phyloP scores from a whole-genome alignment of 2,329 filamentous ascomycete species.

The Aspergillus tubingensis region DNA sequence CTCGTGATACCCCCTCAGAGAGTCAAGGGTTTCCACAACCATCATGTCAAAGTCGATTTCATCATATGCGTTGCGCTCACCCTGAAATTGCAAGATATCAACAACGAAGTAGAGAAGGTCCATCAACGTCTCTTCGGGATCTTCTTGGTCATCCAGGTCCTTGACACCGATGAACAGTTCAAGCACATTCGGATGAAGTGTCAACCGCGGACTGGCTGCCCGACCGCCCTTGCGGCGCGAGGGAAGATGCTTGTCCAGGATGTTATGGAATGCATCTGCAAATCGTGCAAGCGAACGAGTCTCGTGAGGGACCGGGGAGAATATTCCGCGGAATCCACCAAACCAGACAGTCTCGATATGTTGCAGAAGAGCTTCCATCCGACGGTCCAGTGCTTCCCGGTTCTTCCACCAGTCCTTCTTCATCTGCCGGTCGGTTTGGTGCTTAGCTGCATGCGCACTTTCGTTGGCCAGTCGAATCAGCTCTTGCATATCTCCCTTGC shows the following conservation, averaged over 20 bases:
- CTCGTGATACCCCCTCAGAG: constrained; percentile 75
- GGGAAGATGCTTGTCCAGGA: constrained; percentile 81
- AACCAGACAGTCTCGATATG: constrained; percentile 94
- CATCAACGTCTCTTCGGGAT: constrained; percentile 85
- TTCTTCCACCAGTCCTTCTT: constrained; percentile 89
- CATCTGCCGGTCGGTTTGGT: constrained; percentile 72
- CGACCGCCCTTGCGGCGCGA: constrained; percentile 67
- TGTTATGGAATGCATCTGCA: constrained; percentile 72
- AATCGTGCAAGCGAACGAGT: constrained; percentile 71
- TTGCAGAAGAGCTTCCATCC: constrained; percentile 74
- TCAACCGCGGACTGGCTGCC: constrained; percentile 54
- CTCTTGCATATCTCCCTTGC: constrained; percentile 75
- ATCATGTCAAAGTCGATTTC: constrained; percentile 95
- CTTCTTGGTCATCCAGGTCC: constrained; percentile 67
- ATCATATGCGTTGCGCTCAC: constrained; percentile 94
- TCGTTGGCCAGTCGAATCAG: constrained; percentile 81
- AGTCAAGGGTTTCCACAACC: constrained; percentile 83
- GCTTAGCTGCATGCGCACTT: constrained; percentile 73
- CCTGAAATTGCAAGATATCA: constrained; percentile 94
- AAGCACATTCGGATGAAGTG: constrained; percentile 68
- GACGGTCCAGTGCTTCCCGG: constrained; percentile 74
- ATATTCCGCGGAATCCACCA: constrained; percentile 91
- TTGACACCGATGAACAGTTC: constrained; percentile 88
- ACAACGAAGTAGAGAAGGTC: constrained; percentile 95
- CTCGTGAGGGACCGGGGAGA: constrained; percentile 70